Conservation (phyloP, 2,329 filamentous ascomycete species). For the Alternaria panax region DNA sequence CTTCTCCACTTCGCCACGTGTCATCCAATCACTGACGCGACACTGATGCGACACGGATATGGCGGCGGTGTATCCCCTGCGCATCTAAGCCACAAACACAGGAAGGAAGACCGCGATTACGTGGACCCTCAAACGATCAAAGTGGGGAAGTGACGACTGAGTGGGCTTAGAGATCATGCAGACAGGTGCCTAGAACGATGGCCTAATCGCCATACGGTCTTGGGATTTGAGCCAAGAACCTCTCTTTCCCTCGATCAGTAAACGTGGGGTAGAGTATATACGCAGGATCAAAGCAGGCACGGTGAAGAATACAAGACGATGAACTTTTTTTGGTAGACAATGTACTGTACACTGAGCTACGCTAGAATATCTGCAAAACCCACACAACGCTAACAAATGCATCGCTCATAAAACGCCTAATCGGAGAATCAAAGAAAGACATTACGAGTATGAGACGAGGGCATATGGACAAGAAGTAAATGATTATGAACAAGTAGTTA, state of each 20-base stretch:
- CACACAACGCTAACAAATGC: conserved; percentile 10
- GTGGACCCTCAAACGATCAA: not conserved
- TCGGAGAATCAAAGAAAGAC: conserved; percentile 31
- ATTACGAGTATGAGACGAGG: conserved; percentile 19
- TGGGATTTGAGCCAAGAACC: not conserved
- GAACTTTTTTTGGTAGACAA: not conserved
- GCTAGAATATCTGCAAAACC: not conserved
- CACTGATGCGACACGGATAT: conserved; percentile 2
- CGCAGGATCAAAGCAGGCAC: not conserved
- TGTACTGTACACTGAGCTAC: not conserved
- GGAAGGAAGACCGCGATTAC: conserved; percentile 7
- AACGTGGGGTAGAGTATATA: not conserved
- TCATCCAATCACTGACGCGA: conserved; percentile 3
- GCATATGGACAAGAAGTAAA: conserved; percentile 16
- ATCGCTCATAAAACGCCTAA: conserved; percentile 8
- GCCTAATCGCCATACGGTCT: not conserved
- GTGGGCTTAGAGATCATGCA: not conserved
- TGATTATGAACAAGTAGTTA: conserved; percentile 36
- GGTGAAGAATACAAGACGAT: not conserved
- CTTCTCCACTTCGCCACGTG: conserved; percentile 1
- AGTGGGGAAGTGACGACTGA: not conserved
- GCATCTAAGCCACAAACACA: conserved; percentile 2
- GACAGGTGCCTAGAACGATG: not conserved
- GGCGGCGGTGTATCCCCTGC: not conserved
- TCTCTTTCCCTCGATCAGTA: not conserved